These are phyloP conservation scores for Hemisphaericaspora xylanilytica DNA, from an alignment of 1,139 yeast species.

Conservation along the genomic window DNA sequence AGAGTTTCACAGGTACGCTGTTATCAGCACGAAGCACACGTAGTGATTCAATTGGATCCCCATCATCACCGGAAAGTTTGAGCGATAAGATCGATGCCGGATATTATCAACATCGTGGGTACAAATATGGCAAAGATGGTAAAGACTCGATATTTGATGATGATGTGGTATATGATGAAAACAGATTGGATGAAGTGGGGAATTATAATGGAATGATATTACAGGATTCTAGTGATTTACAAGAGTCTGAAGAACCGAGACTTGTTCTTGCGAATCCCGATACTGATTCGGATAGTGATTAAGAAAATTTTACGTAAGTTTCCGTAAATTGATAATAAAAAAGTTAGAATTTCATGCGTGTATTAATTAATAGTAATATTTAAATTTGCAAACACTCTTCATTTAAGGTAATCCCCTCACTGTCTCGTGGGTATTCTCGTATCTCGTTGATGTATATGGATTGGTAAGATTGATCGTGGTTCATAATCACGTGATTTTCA, in stretches of 20 bases:
- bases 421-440: no score
- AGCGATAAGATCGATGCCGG: constrained; percentile 27
- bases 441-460: no score
- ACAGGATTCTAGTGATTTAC: constrained; percentile 13
- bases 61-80: constrained; percentile 19
- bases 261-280: constrained; percentile 77
- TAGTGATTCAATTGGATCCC: constrained; percentile 15
- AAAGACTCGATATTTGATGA: constrained; percentile 13
- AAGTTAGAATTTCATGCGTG: constrained; percentile 3
- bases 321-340: no score
- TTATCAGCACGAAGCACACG: constrained; percentile 9
- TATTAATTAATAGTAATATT: no score
- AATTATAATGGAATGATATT: constrained; percentile 1
- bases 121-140: constrained; percentile 29
- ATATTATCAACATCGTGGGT: constrained; percentile 46
- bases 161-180: constrained; percentile 12
- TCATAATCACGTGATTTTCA: no score
- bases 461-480: no score
- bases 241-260: constrained; percentile 43
- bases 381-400: no score
- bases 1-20: constrained; percentile 21
- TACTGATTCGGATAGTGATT: constrained; percentile 14
- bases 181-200: constrained; percentile 17
- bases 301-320: constrained; percentile 1
- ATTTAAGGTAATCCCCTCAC: no score